A percentile compares a stretch with the other conserved stretches of the same genome.
These are phyloP conservation scores for Dovyalis caffra DNA, from an alignment of 345 rosid species.

Conservation along the genomic window DNA sequence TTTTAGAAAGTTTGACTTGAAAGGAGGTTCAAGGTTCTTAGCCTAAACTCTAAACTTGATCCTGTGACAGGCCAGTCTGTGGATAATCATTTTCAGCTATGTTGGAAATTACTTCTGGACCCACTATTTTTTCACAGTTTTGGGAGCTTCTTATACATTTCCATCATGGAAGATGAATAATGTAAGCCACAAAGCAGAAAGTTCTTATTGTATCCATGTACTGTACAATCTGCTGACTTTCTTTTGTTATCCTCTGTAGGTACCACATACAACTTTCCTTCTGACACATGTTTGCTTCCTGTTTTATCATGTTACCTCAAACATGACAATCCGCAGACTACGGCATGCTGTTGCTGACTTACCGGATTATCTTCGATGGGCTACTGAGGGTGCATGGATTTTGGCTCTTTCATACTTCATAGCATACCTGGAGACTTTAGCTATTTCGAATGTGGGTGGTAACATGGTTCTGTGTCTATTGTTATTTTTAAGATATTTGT, in stretches of 20 bases:
- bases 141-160: slow-evolving; percentile 98
- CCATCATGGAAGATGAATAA: slow-evolving; percentile 99
- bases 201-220: not conserved
- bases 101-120: slow-evolving; percentile 99
- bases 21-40: not conserved
- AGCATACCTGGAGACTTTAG: slow-evolving; percentile 92
- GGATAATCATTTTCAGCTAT: slow-evolving; percentile 88
- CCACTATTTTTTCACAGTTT: slow-evolving; percentile 90
- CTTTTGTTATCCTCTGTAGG: slow-evolving; percentile 47
- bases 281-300: slow-evolving; percentile 90
- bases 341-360: slow-evolving; percentile 59
- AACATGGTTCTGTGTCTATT: slow-evolving; percentile 8
- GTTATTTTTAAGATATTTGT: not conserved
- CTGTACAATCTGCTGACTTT: not conserved
- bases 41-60: slow-evolving; percentile 16
- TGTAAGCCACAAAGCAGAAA: slow-evolving; percentile 42
- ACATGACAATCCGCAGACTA: slow-evolving; percentile 88
- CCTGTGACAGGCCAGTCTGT: slow-evolving; percentile 73
- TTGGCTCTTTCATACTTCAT: slow-evolving; percentile 89
- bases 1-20: not conserved
- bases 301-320: slow-evolving; percentile 86
- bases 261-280: slow-evolving; percentile 96
- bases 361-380: slow-evolving; percentile 68
- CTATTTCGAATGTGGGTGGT: slow-evolving; percentile 80
- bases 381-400: slow-evolving; percentile 78